Percentiles rank a stretch among this genome's conserved stretches.
Evolutionary conservation across 805 yeast species (phyloP).

Genomic region (Ogataea allantospora): DNA sequence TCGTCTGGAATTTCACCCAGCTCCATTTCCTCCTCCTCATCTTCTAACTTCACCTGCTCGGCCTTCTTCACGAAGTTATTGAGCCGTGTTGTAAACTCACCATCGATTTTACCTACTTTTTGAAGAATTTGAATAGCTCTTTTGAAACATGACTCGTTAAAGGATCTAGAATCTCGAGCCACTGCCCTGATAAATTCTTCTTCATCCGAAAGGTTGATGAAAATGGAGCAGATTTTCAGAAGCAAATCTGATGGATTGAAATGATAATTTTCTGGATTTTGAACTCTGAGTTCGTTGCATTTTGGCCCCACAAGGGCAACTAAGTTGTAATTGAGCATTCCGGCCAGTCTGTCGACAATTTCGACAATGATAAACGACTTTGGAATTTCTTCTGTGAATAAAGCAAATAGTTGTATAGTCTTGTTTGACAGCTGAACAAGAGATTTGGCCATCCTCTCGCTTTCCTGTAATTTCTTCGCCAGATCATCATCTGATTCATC

Average conservation of each 20-base stretch:
- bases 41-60: slow-evolving; percentile 53
- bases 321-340: slow-evolving; percentile 91
- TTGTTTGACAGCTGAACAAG: slow-evolving; percentile 81
- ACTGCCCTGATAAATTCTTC: slow-evolving; percentile 72
- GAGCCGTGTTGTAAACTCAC: slow-evolving; percentile 51
- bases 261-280: slow-evolving; percentile 74
- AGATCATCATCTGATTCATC: slow-evolving; percentile 66
- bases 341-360: slow-evolving; percentile 89
- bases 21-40: slow-evolving; percentile 82
- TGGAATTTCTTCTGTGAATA: slow-evolving; percentile 86
- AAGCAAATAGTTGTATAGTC: slow-evolving; percentile 71
- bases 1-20: slow-evolving; percentile 96
- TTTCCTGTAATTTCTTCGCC: slow-evolving; percentile 49
- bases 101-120: slow-evolving; percentile 49
- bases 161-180: slow-evolving; percentile 91
- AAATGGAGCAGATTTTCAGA: slow-evolving; percentile 69
- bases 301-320: slow-evolving; percentile 94
- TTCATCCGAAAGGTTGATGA: slow-evolving; percentile 65
- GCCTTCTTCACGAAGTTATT: slow-evolving; percentile 63
- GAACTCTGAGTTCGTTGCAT: slow-evolving; percentile 83
- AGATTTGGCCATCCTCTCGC: slow-evolving; percentile 77
- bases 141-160: slow-evolving; percentile 59
- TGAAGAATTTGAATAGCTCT: slow-evolving; percentile 69
- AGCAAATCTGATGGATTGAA: slow-evolving; percentile 79
- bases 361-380: slow-evolving; percentile 82